Base-by-base conservation (phyloP, 768 basidiomycete species). In the Trametes cubensis region DNA sequence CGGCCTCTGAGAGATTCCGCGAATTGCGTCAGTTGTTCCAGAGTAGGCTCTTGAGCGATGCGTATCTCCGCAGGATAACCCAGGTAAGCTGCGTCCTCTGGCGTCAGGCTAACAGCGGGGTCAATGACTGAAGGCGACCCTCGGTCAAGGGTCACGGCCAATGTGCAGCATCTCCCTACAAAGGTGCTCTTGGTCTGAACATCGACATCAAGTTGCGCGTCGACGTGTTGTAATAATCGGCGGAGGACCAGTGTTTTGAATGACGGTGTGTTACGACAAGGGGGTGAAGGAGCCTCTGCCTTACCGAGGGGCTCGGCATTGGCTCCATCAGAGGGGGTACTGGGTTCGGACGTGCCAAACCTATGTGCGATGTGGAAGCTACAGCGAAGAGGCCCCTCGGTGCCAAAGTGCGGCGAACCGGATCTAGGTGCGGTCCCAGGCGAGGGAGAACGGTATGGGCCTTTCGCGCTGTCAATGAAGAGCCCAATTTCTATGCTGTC, bases 401-500 rank as follows among this genome's bases (percentile, higher is more conserved):
- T 59, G 52, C 68, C 72, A 49, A 61, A 65, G 6, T 47, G 55
- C 20, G 69, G 65, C 38, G 69, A 65, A 46, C 44, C 44, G 11
- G 67, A 61, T 44, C 64, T 54, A 23, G 56, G 50, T 8, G 48
- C 41, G 15, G 40, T 23, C 20, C 46, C 48, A 3, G 56, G 60
- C 13, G 64, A 65, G 18, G 49, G 52, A 7, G 56, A 44, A 4
- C 60, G 46, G 11, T n/a, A 25, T 15, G 64, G 44, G 3, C 34
- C 38, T 18, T 62, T 61, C 15, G 71, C 66, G 8, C 76, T 74
- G 58, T 72, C 77, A 48, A 92, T 77, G 62, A 83, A 81, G 21
- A 98, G 81, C 8, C 95, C 94, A 58, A 97, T 75, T 70, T 96
- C 94, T 48, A 98, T 83, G 38, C 89, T 86, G 71, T 97, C 95